Base-by-base conservation (phyloP, 768 basidiomycete genomes). In the Guyanaporus albipodus region DNA sequence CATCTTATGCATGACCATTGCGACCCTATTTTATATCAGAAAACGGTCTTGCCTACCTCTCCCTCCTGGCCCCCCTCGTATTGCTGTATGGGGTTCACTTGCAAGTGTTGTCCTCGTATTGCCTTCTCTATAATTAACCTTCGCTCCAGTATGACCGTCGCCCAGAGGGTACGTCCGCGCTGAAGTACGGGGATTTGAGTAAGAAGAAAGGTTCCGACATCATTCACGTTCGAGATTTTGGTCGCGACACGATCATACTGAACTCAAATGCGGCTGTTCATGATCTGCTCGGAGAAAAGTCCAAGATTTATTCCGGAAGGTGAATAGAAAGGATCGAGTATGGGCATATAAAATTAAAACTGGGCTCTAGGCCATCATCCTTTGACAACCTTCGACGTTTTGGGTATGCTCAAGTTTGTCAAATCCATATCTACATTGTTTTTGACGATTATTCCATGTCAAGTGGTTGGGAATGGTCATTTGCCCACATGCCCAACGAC, bases 111-210 rank as follows among this genome's bases (percentile, higher is more conserved):
- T 27, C 21, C 26, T 21, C 6, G 14, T 11, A 21, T 19, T 9
- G 2, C 19, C 17, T 46, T 26, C 8, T 42, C 14, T 11, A 6
- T 24, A 24, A 27, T 7, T 26, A 3, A 26, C n/a, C 15, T 23
- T n/a, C 8, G 14, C 17, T 17, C 11, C 21, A 46, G 45, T 42
- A 47, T 28, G 46, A 33, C 17, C 46, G 46, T 35, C 46, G 5
- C 66, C 67, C 14, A 70, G 39, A 15, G 8, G 11, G 8, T 12
- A 47, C 39, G 10, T 47, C 39, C 28, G 46, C 46, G 12, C 18
- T 47, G 33, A 47, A 47, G 39, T 42, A 47, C 21, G 46, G 32
- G 28, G 24, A 15, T 35, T 15, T 47, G 21, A 42, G 33, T 33
- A 47, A 42, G 33, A 47, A 34, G 26, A 42, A 34, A 8, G 32